phyloP scores from a whole-genome alignment of 2,329 filamentous ascomycete species.

The Lasiodiplodia hormozganensis region DNA sequence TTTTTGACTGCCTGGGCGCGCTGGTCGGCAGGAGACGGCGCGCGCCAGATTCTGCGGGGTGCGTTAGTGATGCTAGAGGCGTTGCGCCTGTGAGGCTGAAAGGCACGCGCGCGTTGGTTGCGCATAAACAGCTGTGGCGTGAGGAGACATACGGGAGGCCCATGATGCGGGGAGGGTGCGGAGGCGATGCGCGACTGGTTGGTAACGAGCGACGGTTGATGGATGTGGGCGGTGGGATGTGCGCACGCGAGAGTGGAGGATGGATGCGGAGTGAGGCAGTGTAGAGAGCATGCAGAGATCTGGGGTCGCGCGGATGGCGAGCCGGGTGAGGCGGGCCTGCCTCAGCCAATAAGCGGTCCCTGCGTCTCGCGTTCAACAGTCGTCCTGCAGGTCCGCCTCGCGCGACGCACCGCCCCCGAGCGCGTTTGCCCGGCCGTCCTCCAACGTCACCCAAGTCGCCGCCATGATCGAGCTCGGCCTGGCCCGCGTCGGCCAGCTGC shows the following conservation, averaged over 20 bases:
- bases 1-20: constrained; percentile 52
- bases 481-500: constrained; percentile 63
- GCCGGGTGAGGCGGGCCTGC: constrained; percentile 28
- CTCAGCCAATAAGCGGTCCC: constrained; percentile 6
- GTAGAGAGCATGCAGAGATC: constrained; percentile 30
- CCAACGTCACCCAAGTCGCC: background rate
- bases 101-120: constrained; percentile 29
- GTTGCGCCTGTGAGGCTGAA: constrained; percentile 30
- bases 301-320: constrained; percentile 34
- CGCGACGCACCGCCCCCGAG: constrained; percentile 11
- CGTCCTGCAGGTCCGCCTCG: constrained; percentile 14
- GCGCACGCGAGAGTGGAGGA: constrained; percentile 24
- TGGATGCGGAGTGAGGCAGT: constrained; percentile 18
- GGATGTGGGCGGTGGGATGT: constrained; percentile 30
- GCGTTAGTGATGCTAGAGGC: constrained; percentile 27
- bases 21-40: constrained; percentile 55
- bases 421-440: constrained; percentile 6
- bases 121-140: constrained; percentile 27
- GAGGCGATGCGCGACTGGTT: constrained; percentile 14
- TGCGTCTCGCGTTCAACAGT: constrained; percentile 1
- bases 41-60: constrained; percentile 59
- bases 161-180: constrained; percentile 45
- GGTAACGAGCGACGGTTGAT: constrained; percentile 31
- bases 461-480: constrained; percentile 69
- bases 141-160: constrained; percentile 55